These are phyloP conservation scores for Begonia masoniana DNA, from an alignment of 306 rosid genomes.

Conservation along the genomic window DNA sequence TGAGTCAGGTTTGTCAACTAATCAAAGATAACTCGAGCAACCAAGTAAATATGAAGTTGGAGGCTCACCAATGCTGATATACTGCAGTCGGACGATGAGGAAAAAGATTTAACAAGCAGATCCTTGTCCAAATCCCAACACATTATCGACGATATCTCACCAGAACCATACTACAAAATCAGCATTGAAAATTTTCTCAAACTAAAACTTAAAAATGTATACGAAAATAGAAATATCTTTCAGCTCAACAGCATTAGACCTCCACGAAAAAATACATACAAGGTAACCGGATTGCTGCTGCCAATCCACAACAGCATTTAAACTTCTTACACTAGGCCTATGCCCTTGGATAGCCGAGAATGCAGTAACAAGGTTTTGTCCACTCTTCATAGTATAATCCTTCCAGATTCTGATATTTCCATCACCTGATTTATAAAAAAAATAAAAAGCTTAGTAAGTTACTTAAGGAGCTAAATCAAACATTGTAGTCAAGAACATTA, in stretches of 20 bases:
- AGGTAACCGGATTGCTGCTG: conserved; percentile 93
- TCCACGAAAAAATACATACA: conserved; percentile 26
- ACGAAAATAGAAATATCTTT: conserved; percentile 1
- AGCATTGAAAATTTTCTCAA: conserved; percentile 11
- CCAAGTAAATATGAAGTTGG: conserved; percentile 3
- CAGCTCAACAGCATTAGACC: background rate
- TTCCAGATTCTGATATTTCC: conserved; percentile 93
- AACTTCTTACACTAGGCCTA: conserved; percentile 70
- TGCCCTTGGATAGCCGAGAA: conserved; percentile 86
- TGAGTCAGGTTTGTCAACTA: background rate
- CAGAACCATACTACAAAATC: conserved; percentile 71
- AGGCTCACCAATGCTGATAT: conserved; percentile 80
- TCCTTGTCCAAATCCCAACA: conserved; percentile 95
- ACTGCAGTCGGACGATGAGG: conserved; percentile 78
- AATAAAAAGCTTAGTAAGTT: conserved; percentile 7
- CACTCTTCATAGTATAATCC: conserved; percentile 62
- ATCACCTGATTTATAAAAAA: conserved; percentile 49
- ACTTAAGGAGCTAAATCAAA: conserved; percentile 5
- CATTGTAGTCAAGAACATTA: conserved; percentile 25
- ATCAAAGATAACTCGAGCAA: background rate
- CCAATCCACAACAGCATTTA: conserved; percentile 96
- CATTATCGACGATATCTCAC: conserved; percentile 65
- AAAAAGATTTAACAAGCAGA: conserved; percentile 58
- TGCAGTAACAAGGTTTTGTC: conserved; percentile 92
- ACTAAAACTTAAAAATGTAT: conserved; percentile 1